Base-by-base conservation (phyloP, 129 eudicot species). In the Tanacetum coccineum region DNA sequence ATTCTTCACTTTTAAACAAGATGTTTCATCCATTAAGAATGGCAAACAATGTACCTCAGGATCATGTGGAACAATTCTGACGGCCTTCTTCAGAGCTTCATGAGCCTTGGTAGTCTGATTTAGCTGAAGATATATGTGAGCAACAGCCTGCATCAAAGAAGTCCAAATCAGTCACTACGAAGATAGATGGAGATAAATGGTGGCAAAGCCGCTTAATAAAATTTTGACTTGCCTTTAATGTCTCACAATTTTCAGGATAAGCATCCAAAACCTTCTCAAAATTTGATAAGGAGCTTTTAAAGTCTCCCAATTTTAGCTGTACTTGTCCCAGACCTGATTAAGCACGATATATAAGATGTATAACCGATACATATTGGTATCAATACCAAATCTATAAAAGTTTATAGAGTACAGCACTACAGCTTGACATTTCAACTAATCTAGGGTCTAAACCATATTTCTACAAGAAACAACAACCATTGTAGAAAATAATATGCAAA, bases 231-330 rank as follows among this genome's bases (percentile, higher is more conserved):
- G 74, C 99, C 80, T 94, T 94, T 60, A 94, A 64, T 30, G 99
- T 82, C 67, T 94, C 99, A 66, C 97, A 94, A 78, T 84, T 89
- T 60, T 94, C 99, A 20, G 99, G 99, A 66, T 83, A 82, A 59
- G 85, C 95, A 82, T 94, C 99, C 95, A 94, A 81, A 73, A 89
- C 95, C 75, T 94, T 94, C 63, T 94, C 99, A 71, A 86, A 94
- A 79, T 94, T 94, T 13, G 83, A 55, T 46, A 94, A 85, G 42
- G 99, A 82, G 83, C 95, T 89, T 77, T 82, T 78, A 21, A 84
- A 78, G 75, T 94, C 97, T 72, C 97, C 95, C 81, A 89, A 72
- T 73, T 94, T 89, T 62, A 94, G 76, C 66, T 94, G 99, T 20
- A 94, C 99, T 80, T 94, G 99, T 68, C 95, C 99, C 67, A 92